Percentiles rank a stretch among this genome's conserved stretches.
phyloP scores from a whole-genome alignment of 2,329 filamentous ascomycete genomes.

The Fusarium sp. region DNA sequence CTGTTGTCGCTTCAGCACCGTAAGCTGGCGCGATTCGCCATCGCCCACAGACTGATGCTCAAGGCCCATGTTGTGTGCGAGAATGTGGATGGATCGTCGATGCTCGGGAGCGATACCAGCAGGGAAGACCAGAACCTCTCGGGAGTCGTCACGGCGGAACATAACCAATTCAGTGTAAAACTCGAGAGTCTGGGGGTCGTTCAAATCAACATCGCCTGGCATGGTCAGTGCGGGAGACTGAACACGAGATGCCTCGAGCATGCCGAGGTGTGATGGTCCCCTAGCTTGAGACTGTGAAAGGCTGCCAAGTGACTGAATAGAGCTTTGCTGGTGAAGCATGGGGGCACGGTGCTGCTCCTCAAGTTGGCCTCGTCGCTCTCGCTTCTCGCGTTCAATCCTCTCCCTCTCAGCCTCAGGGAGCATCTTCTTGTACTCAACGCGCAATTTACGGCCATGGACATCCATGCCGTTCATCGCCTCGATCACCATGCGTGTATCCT shows the following conservation, averaged over 20 bases:
- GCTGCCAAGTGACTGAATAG: slow-evolving; percentile 80
- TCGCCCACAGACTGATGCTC: slow-evolving; percentile 90
- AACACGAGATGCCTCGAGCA: slow-evolving; percentile 33
- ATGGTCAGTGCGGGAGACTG: slow-evolving; percentile 21
- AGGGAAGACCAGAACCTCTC: slow-evolving; percentile 87
- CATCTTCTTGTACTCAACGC: slow-evolving; percentile 99
- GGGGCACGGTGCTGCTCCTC: slow-evolving; percentile 92
- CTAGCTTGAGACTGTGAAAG: slow-evolving; percentile 70
- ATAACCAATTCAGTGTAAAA: slow-evolving; percentile 91
- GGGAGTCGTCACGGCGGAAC: slow-evolving; percentile 81
- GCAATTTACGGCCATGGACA: slow-evolving; percentile 89
- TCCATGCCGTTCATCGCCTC: slow-evolving; percentile 96
- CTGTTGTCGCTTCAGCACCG: slow-evolving; percentile 78
- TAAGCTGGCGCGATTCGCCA: slow-evolving; percentile 87
- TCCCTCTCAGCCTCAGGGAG: slow-evolving; percentile 93
- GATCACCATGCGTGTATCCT: slow-evolving; percentile 93
- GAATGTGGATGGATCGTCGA: slow-evolving; percentile 88
- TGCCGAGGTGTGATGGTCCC: slow-evolving; percentile 57
- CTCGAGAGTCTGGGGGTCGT: slow-evolving; percentile 85
- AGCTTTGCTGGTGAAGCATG: slow-evolving; percentile 84
- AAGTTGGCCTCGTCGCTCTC: slow-evolving; percentile 92
- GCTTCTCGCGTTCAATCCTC: slow-evolving; percentile 95
- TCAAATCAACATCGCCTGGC: slow-evolving; percentile 80
- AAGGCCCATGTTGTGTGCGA: slow-evolving; percentile 94
- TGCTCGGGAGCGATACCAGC: slow-evolving; percentile 82